Base-by-base conservation (phyloP, 352 stramenopile species). In the Globisporangium lucens region DNA sequence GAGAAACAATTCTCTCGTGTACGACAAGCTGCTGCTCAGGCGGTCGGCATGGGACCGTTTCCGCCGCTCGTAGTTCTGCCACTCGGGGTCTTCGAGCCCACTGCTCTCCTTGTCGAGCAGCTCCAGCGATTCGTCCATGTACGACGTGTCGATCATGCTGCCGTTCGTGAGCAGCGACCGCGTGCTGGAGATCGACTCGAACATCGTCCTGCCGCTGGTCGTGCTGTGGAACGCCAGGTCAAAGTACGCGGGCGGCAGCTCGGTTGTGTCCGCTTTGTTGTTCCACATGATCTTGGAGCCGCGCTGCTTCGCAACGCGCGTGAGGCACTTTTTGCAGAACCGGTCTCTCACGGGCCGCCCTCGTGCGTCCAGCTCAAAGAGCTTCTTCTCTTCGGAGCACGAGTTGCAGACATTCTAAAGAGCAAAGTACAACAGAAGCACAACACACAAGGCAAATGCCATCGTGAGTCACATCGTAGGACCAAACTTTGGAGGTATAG, bases 251-350 rank as follows among this genome's bases (percentile, higher is more conserved):
- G 57, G 57, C 13, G 36, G 57, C 36, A 51, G 57, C 36, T 62
- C 56, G 17, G 57, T 30, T 22, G 30, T 36, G 57, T 63, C 57
- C 57, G 33, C 33, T 38, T 38, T 38, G 33, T 5, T 10, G 5
- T 5, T 38, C 8, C 57, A 63, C 2, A 3, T 29, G 57, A 53
- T 63, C 57, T 51, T 63, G n/a, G 57, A 63, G 29, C 57, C 57
- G 35, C 36, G 57, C 57, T 63, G 57, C n/a, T 20, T 36, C 36
- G 57, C 57, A 3, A 70, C 75, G 43, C 38, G 68, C 65, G 78
- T 73, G 62, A 83, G 56, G 46, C 76, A 83, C 41, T 72, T 27
- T 36, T 75, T 79, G 56, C 78, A 86, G 61, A 86, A 86, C 3
- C 76, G 76, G 9, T 80, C 71, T 30, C 72, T 75, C 30, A 79